phyloP scores from a whole-genome alignment of 805 yeast species.

The Kuraishia hungarica region DNA sequence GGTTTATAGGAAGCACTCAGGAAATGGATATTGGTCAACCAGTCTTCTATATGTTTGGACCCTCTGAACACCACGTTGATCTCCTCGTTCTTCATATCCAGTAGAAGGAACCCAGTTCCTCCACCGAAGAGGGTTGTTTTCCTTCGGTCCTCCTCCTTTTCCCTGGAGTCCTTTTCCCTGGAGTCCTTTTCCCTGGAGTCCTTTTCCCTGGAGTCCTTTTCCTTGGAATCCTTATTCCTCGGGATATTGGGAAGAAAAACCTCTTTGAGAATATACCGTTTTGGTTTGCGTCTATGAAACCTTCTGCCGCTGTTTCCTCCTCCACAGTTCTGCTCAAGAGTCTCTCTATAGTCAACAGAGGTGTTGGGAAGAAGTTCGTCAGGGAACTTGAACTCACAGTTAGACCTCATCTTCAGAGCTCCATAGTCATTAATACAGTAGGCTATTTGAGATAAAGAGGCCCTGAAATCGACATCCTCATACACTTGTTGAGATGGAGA shows the following conservation, averaged over 20 bases:
- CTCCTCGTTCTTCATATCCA: conserved; percentile 9
- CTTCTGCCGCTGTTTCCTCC: too few relatives aligned
- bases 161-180: not conserved
- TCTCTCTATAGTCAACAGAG: conserved; percentile 8
- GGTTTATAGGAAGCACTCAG: conserved; percentile 4
- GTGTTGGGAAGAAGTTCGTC: conserved; percentile 4
- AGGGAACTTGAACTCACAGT: conserved; percentile 9
- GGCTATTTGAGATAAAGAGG: conserved; percentile 9
- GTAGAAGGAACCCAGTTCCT: conserved; percentile 12
- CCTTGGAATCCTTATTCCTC: not conserved
- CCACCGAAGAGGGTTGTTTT: conserved; percentile 9
- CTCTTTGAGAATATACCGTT: conserved; percentile 7
- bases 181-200: not conserved
- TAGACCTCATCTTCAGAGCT: conserved; percentile 3
- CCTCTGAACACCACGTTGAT: conserved; percentile 12
- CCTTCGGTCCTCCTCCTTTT: too few relatives aligned
- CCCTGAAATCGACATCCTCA: not conserved
- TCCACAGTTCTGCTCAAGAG: not conserved
- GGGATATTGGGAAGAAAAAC: conserved; percentile 1
- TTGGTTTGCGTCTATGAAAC: too few relatives aligned
- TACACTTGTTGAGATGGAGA: not conserved
- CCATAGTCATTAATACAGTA: conserved; percentile 12
- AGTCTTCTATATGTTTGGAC: conserved; percentile 9
- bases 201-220: not conserved
- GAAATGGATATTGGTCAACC: conserved; percentile 13